Evolutionary conservation across 2,329 filamentous ascomycete species (phyloP).

Genomic region (Neurospora sp.): DNA sequence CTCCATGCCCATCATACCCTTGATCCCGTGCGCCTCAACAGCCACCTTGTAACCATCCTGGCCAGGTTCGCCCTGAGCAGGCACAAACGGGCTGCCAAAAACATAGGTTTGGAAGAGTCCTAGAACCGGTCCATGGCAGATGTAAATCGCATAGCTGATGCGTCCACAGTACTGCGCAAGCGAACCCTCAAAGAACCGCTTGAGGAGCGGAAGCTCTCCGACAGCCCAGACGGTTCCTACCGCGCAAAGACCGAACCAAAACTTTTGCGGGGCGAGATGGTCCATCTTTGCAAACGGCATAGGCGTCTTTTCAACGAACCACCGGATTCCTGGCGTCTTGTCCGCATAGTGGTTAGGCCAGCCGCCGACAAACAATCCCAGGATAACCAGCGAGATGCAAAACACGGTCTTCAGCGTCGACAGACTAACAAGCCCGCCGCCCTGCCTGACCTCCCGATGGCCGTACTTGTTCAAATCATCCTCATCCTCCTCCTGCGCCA

Average conservation of each 20-base stretch:
- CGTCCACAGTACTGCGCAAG: conserved; percentile 45
- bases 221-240: conserved; percentile 28
- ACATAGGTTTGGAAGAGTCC: conserved; percentile 25
- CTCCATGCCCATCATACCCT: conserved; percentile 23
- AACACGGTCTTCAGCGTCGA: conserved; percentile 13
- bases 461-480: not conserved
- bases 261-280: conserved; percentile 24
- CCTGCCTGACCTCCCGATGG: not conserved
- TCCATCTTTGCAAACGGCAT: conserved; percentile 24
- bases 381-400: conserved; percentile 20
- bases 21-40: conserved; percentile 20
- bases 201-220: conserved; percentile 25
- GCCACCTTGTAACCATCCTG: conserved; percentile 14
- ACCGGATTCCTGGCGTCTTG: conserved; percentile 24
- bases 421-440: not conserved
- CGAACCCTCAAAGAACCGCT: conserved; percentile 32
- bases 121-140: conserved; percentile 44
- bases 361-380: conserved; percentile 27
- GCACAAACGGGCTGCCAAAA: conserved; percentile 18
- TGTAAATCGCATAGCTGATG: conserved; percentile 48
- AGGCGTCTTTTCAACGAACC: conserved; percentile 23
- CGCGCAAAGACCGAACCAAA: conserved; percentile 27
- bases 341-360: conserved; percentile 29
- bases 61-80: conserved; percentile 15
- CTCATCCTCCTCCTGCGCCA: not conserved